Evolutionary conservation across 2,329 filamentous ascomycete genomes (phyloP).

Genomic region (Metarhizium robertsii): DNA sequence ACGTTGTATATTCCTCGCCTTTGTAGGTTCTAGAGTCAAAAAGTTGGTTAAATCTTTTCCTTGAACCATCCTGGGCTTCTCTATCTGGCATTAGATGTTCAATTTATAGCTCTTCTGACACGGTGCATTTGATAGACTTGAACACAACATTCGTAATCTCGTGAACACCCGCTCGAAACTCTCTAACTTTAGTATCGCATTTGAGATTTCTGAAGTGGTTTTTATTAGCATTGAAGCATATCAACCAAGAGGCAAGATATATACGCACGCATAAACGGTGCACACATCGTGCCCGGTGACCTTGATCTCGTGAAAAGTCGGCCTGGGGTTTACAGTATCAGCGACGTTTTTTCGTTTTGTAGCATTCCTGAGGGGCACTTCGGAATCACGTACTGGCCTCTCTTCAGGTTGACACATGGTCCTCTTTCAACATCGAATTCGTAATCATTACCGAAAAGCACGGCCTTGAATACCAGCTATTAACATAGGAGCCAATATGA

Average conservation of each 20-base stretch:
- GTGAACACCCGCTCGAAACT: neutral
- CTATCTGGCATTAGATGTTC: too few relatives aligned
- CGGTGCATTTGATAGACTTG: neutral
- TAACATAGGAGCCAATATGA: neutral
- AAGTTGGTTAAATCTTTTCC: fast-evolving
- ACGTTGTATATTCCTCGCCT: too few relatives aligned
- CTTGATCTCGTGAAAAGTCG: neutral
- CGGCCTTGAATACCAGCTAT: neutral
- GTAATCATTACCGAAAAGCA: neutral
- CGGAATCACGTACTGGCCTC: neutral
- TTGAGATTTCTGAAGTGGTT: neutral
- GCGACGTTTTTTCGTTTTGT: neutral
- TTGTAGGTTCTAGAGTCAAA: too few relatives aligned
- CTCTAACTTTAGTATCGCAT: neutral
- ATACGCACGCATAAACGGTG: neutral
- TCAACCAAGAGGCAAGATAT: neutral
- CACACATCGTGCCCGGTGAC: neutral
- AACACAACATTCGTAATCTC: neutral
- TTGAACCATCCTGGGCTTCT: too few relatives aligned
- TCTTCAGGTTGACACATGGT: neutral
- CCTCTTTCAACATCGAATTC: neutral
- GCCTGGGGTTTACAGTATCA: neutral
- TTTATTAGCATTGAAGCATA: neutral
- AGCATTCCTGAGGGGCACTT: neutral
- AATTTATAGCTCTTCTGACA: neutral